Conservation (phyloP, 1,284 basidiomycete species). For the Ganoderma multipileum region DNA sequence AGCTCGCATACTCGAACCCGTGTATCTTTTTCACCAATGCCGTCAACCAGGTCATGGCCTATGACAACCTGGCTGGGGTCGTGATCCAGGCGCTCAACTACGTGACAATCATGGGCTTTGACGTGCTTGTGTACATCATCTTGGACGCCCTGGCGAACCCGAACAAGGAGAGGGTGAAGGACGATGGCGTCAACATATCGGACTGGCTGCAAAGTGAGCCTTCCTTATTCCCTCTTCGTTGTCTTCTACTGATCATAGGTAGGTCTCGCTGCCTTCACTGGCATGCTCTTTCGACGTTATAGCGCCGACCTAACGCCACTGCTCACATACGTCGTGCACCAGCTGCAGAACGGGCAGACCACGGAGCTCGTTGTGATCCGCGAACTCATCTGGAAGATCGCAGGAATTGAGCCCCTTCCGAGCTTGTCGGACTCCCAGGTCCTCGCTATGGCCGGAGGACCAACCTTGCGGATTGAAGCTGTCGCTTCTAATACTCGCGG, state of each 20-base stretch:
- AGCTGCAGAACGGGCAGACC: conserved; percentile 83
- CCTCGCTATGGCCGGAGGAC: conserved; percentile 89
- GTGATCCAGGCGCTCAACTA: conserved; percentile 93
- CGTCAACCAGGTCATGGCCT: conserved; percentile 95
- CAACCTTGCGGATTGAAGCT: conserved; percentile 85
- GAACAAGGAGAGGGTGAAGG: conserved; percentile 85
- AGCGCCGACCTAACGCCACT: conserved; percentile 85
- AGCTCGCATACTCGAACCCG: conserved; percentile 94
- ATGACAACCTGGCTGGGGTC: conserved; percentile 92
- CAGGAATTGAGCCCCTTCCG: conserved; percentile 90
- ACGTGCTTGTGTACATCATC: conserved; percentile 90
- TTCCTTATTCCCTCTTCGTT: conserved; percentile 10
- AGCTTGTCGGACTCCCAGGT: conserved; percentile 91
- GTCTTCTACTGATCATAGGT: conserved; percentile 24
- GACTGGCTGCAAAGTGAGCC: conserved; percentile 93
- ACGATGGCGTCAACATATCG: conserved; percentile 91
- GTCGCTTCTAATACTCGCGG: conserved; percentile 78
- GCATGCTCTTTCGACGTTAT: conserved; percentile 91
- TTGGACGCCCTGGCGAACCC: conserved; percentile 91
- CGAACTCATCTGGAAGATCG: conserved; percentile 95
- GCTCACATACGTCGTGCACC: conserved; percentile 91
- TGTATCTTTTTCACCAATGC: conserved; percentile 91
- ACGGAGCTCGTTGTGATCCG: conserved; percentile 92
- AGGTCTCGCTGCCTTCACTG: conserved; percentile 93
- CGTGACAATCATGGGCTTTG: conserved; percentile 92